Evolutionary conservation across 2,329 filamentous ascomycete genomes (phyloP), one percentile per base, ranked within the genome.

Genomic region (Elsinoe perseae): DNA sequence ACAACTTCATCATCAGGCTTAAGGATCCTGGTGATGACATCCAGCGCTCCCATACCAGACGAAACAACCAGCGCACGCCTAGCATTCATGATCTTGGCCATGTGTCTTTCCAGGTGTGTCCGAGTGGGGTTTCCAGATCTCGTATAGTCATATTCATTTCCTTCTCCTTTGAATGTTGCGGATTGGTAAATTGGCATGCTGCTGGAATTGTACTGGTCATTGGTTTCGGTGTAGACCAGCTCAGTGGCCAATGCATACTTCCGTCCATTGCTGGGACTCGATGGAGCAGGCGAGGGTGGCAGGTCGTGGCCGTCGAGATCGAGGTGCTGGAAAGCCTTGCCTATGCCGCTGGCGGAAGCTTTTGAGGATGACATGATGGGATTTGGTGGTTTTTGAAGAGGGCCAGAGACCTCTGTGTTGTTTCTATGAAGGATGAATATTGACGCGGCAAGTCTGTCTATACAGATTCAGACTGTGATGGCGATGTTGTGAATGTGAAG

Each of bases 31-130:
- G 90, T 95, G 63, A 98, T 96, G 61, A 98, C 92, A 72, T 98
- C 93, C 66, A 97, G 77, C 21, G 93, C 93, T 54, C 90, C 93
- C 93, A 98, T 98, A 57, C 93, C 93, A 1, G 92, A 97, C 55
- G 91, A 90, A 43, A 97, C 92, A 50, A 95, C 92, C 52, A 98
- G 81, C 8, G 89, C 89, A 57, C 95, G 87, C 65, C 84, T 84
- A 44, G 93, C 93, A 64, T 89, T 91, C 95, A 98, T 98, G 70
- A 98, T 95, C 81, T 98, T 98, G 67, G 95, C 93, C 65, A 98
- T 78, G 72, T 98, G 93, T 58, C 92, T 84, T 76, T 98, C 93
- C 61, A 98, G 82, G 68, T 98, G 93, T 30, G 92, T 95, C 62
- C 93, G 83, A 58, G 93, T 98, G 16, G 93, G 93, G 70, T 98